phyloP scores from a whole-genome alignment of 2,329 filamentous ascomycete genomes.

The Fusarium xyrophilum region DNA sequence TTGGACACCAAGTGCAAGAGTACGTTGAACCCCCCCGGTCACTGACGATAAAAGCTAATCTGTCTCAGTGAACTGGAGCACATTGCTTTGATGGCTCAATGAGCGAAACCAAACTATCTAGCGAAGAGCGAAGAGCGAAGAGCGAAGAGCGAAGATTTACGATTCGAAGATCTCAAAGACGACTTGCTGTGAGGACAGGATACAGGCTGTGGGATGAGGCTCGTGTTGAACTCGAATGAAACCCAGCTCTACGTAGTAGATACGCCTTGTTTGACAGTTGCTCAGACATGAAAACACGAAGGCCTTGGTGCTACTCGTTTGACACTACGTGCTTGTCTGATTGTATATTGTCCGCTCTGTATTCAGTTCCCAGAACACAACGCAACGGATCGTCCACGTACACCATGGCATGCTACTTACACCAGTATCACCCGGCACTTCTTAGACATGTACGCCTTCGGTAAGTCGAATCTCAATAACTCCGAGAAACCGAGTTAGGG shows the following conservation, averaged over 20 bases:
- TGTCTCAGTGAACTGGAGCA: conserved; percentile 58
- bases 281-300: neutral
- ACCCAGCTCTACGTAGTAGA: neutral
- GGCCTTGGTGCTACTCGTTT: neutral
- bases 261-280: neutral
- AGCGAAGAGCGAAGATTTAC: conserved; percentile 3
- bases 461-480: neutral
- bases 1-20: conserved; percentile 65
- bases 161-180: neutral
- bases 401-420: neutral
- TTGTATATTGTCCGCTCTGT: neutral
- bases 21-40: conserved; percentile 45
- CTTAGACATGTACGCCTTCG: neutral
- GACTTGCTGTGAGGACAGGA: neutral
- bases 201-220: neutral
- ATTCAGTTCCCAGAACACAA: neutral
- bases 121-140: neutral
- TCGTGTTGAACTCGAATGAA: neutral
- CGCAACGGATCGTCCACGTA: neutral
- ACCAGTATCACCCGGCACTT: neutral
- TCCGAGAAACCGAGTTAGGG: neutral
- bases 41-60: conserved; percentile 5
- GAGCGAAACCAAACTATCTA: neutral
- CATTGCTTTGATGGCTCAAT: conserved; percentile 58
- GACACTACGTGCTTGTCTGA: neutral